Conservation (phyloP, 306 rosid genomes). For the Quercus suber region DNA sequence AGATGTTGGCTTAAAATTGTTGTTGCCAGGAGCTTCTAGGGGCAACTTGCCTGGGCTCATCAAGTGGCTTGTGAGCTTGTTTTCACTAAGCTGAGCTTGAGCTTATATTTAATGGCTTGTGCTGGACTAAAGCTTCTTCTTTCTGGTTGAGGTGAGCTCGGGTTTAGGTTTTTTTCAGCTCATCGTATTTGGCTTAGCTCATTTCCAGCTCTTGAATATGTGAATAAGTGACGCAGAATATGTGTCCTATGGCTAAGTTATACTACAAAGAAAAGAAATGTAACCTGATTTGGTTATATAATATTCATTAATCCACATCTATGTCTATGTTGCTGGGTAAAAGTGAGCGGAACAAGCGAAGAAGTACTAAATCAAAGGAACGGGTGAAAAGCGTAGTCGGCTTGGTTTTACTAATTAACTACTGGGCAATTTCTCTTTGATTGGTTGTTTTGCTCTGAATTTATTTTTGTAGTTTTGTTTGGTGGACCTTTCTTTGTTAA, state of each 20-base stretch:
- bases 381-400: background rate
- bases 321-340: background rate
- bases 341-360: background rate
- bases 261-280: background rate
- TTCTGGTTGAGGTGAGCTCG: background rate
- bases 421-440: background rate
- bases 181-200: background rate
- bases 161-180: background rate
- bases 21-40: background rate
- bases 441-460: background rate
- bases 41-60: background rate
- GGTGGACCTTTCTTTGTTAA: constrained; percentile 10
- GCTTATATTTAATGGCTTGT: background rate
- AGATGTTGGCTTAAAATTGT: background rate
- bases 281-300: background rate
- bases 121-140: background rate
- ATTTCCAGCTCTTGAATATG: background rate
- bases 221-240: background rate
- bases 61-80: background rate
- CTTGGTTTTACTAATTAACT: background rate
- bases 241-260: background rate
- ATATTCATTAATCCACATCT: background rate
- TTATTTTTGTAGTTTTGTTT: background rate
- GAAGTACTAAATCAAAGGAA: background rate
- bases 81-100: background rate